These are phyloP conservation scores for Zymoseptoria ardabiliae DNA, from an alignment of 2,329 filamentous ascomycete genomes.

Conservation along the genomic window DNA sequence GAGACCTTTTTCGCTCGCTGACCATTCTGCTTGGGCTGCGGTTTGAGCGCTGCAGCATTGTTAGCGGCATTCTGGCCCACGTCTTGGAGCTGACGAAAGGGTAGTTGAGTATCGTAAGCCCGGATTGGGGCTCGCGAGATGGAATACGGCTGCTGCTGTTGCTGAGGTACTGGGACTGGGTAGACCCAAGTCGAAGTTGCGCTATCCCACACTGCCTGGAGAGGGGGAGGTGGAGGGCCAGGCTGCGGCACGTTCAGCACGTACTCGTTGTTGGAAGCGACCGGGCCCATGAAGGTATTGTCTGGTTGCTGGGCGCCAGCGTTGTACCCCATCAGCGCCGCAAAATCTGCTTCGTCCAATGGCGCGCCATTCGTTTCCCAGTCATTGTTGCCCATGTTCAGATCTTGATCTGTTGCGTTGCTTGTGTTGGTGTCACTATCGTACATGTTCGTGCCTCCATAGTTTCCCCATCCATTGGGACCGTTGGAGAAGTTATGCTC, in stretches of 20 bases:
- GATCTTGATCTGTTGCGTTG: background rate
- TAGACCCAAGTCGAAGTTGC: background rate
- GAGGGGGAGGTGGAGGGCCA: background rate
- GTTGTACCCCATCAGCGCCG: background rate
- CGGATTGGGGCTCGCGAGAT: background rate
- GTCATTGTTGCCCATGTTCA: background rate
- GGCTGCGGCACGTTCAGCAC: background rate
- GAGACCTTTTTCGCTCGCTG: background rate
- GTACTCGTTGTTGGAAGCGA: background rate
- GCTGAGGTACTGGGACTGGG: background rate
- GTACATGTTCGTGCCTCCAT: background rate
- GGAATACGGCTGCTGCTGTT: background rate
- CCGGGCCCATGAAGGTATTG: background rate
- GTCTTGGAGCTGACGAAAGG: background rate
- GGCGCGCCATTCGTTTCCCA: background rate
- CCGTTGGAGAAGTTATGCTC: background rate
- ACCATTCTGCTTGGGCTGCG: background rate
- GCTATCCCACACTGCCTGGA: background rate
- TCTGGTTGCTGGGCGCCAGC: background rate
- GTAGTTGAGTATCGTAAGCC: background rate
- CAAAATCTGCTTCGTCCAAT: background rate
- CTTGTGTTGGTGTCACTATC: background rate
- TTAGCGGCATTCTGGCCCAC: background rate
- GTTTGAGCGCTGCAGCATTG: background rate
- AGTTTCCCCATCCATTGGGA: background rate